Conservation (phyloP, 495 filamentous ascomycete species). For the Daldinia childiae region DNA sequence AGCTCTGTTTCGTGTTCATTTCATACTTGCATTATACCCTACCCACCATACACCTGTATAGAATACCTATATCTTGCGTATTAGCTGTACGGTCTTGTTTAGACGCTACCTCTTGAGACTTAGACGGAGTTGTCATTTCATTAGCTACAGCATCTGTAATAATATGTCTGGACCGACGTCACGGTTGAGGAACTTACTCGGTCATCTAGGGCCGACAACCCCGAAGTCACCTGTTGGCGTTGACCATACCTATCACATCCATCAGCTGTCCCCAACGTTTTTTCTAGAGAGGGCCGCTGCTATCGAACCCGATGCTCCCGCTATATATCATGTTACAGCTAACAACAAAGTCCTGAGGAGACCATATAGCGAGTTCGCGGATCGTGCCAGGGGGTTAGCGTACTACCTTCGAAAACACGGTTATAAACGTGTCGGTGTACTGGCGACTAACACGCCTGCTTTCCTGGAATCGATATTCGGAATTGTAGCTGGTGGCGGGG, state of each 20-base stretch:
- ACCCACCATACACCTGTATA: neutral
- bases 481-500: conserved; percentile 82
- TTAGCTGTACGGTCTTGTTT: neutral
- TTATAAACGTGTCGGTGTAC: conserved; percentile 77
- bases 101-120: neutral
- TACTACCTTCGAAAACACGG: conserved; percentile 82
- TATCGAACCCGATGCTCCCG: conserved; percentile 88
- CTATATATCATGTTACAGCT: conserved; percentile 87
- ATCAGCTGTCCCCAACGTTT: conserved; percentile 86
- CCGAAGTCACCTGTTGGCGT: conserved; percentile 47
- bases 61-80: neutral
- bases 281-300: conserved; percentile 88
- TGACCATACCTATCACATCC: conserved; percentile 70
- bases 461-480: conserved; percentile 92
- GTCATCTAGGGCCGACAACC: conserved; percentile 65
- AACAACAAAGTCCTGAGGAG: conserved; percentile 75
- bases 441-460: conserved; percentile 91
- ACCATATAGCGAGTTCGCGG: conserved; percentile 81
- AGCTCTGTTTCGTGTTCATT: neutral
- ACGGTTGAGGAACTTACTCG: conserved; percentile 63
- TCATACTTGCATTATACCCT: neutral
- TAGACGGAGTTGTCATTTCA: neutral
- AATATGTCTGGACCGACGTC: conserved; percentile 59
- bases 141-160: neutral
- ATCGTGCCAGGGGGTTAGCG: conserved; percentile 84